A percentile compares a stretch with the other conserved stretches of the same genome.
Conservation (phyloP, 2,329 filamentous ascomycete species). For the Penicillium frequentans region DNA sequence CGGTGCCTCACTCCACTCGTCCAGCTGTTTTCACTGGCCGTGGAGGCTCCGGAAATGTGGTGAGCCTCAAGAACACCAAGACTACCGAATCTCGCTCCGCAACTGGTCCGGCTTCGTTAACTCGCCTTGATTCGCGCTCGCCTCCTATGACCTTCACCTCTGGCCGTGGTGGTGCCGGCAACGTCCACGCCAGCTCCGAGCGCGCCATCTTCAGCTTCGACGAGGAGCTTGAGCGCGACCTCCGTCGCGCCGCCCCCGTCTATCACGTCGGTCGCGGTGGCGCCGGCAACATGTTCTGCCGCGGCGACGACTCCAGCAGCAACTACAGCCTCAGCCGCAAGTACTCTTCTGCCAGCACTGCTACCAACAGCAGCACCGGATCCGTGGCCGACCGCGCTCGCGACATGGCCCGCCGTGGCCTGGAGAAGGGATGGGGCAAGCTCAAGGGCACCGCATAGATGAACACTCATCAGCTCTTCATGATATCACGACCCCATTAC, state of each 20-base stretch:
- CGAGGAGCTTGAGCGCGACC: slow-evolving; percentile 62
- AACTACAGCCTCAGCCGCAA: slow-evolving; percentile 34
- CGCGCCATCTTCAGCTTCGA: slow-evolving; percentile 67
- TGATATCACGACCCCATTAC: slow-evolving; percentile 23
- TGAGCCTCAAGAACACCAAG: slow-evolving; percentile 52
- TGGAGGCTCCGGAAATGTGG: slow-evolving; percentile 60
- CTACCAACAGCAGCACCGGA: slow-evolving; percentile 36
- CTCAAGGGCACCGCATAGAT: slow-evolving; percentile 36
- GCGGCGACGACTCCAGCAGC: slow-evolving; percentile 27
- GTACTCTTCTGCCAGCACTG: slow-evolving; percentile 36
- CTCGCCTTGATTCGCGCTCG: slow-evolving; percentile 48
- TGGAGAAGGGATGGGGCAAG: slow-evolving; percentile 44
- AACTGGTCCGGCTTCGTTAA: slow-evolving; percentile 50
- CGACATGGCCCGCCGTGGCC: slow-evolving; percentile 35
- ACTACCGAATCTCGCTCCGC: slow-evolving; percentile 49
- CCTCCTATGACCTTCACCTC: slow-evolving; percentile 43
- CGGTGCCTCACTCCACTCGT: slow-evolving; percentile 50
- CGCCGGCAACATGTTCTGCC: slow-evolving; percentile 53
- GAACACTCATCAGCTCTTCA: not conserved
- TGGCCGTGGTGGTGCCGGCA: slow-evolving; percentile 58
- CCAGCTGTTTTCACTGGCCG: slow-evolving; percentile 54
- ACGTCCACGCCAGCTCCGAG: slow-evolving; percentile 54
- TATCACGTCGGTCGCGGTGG: slow-evolving; percentile 66
- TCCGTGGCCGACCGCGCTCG: slow-evolving; percentile 36
- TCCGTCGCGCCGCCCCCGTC: slow-evolving; percentile 58